Evolutionary conservation across 176 grass and related monocot genomes (phyloP).

Genomic region (Coix lacrymajobi): DNA sequence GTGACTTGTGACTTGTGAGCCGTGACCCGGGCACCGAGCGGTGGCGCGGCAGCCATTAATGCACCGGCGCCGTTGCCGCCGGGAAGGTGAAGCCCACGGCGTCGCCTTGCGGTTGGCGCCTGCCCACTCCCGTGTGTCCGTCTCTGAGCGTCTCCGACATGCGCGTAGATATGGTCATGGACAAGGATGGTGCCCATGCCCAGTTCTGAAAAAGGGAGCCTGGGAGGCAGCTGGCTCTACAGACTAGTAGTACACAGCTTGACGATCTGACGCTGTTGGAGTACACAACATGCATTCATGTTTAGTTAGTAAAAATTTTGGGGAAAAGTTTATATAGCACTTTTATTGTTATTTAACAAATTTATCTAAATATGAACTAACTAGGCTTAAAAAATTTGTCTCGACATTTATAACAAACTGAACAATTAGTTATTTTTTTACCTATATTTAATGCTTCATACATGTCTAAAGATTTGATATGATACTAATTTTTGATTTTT

Average conservation of each 20-base stretch:
- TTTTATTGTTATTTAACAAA: no score
- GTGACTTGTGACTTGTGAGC: not conserved
- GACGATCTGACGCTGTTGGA: not conserved
- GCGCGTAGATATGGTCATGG: not conserved
- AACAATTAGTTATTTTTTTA: no score
- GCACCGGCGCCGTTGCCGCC: constrained; percentile 34
- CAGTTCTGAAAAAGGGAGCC: not conserved
- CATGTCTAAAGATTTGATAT: no score
- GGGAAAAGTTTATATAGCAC: no score
- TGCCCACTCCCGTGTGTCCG: constrained; percentile 27
- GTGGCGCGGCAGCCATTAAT: constrained; percentile 13
- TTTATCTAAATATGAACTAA: no score
- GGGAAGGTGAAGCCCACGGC: constrained; percentile 26
- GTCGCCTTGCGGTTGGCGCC: constrained; percentile 27
- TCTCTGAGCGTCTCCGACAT: not conserved
- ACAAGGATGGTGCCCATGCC: not conserved
- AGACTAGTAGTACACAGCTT: not conserved
- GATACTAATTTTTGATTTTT: no score
- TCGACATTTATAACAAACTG: no score
- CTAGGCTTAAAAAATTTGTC: no score
- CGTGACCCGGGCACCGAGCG: not conserved
- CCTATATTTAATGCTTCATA: no score
- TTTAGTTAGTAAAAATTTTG: no score
- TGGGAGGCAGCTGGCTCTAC: not conserved
- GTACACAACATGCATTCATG: no score